phyloP scores from a whole-genome alignment of 2,329 filamentous ascomycete genomes.

The Pseudopithomyces chartarum region DNA sequence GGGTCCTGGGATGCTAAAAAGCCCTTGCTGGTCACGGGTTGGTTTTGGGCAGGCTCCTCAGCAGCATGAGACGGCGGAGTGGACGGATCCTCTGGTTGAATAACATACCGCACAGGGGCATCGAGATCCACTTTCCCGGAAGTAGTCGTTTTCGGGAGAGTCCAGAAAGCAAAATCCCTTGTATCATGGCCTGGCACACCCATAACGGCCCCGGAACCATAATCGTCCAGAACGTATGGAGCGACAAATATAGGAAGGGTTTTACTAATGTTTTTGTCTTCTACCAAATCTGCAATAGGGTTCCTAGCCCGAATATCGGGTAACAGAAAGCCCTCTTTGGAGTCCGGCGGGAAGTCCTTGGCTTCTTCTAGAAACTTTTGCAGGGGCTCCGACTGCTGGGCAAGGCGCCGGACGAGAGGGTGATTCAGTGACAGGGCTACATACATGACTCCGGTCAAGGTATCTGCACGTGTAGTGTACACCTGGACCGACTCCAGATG shows the following conservation, averaged over 20 bases:
- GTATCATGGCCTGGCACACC: conserved; percentile 85
- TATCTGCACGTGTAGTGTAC: conserved; percentile 85
- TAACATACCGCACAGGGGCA: conserved; percentile 66
- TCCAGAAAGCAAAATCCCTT: conserved; percentile 82
- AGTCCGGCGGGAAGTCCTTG: conserved; percentile 59
- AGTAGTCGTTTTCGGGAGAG: conserved; percentile 61
- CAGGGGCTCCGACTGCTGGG: conserved; percentile 64
- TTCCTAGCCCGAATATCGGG: conserved; percentile 46
- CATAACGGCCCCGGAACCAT: conserved; percentile 89
- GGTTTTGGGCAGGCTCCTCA: conserved; percentile 27
- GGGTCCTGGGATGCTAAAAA: conserved; percentile 70
- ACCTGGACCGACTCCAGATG: conserved; percentile 64
- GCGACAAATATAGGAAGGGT: conserved; percentile 78
- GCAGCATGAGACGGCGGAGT: conserved; percentile 6
- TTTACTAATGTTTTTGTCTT: conserved; percentile 53
- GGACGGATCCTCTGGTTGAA: conserved; percentile 17
- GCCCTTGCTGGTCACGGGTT: conserved; percentile 69
- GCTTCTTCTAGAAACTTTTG: conserved; percentile 68
- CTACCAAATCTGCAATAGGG: conserved; percentile 58
- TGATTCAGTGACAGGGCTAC: conserved; percentile 77
- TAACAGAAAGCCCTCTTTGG: conserved; percentile 70
- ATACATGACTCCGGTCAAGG: conserved; percentile 85
- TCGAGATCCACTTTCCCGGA: conserved; percentile 28
- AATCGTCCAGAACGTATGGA: conserved; percentile 83
- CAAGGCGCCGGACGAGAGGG: conserved; percentile 67